Base-by-base conservation (phyloP, 306 rosid species). In the Glycyrrhiza uralensis region DNA sequence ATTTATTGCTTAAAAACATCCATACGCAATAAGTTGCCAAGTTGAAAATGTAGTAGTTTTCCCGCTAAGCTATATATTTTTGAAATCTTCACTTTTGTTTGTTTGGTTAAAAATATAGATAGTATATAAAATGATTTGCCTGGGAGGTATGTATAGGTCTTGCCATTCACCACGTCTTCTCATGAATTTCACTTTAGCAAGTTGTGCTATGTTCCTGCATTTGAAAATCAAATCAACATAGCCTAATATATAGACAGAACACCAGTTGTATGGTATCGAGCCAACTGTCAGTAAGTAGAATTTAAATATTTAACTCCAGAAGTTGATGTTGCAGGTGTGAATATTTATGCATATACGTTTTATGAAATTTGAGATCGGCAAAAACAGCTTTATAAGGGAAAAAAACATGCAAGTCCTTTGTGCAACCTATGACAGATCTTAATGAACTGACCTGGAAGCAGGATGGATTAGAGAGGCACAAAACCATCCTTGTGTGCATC, bases 401-500 rank as follows among this genome's bases (percentile, higher is more conserved):
- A 64, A 64, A 64, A 45, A 3, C 24, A 73, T 20, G 41, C 35
- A 57, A 73, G 41, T 51, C 24, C 19, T 49, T 59, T 65, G 42
- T 65, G 58, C 59, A 46, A 56, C 18, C 22, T 35, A 35, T 24
- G 47, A 26, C 39, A 60, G 36, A 65, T 75, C 68, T 74, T 49
- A 22, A 63, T 11, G 63, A 60, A 78, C 93, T 79, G 57, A 91
- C 98, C 83, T 76, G 51, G 93, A 46, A 72, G 89, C 36, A 70
- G 87, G 90, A 66, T 94, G 96, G 71, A 46, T 32, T 36, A 87
- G 79, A 35, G 87, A 50, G 75, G 98, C 81, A 38, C 45, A 29
- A 86, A 91, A 91, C 98, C 97, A 94, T 86, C 97, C 97, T 91
- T 91, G 97, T 32, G 87, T 74, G 69, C 90, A 82, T 68, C 84